A percentile compares a stretch with the other conserved stretches of the same genome.
Conservation (phyloP, 495 filamentous ascomycete genomes). For the Polyplosphaeria fusca region DNA sequence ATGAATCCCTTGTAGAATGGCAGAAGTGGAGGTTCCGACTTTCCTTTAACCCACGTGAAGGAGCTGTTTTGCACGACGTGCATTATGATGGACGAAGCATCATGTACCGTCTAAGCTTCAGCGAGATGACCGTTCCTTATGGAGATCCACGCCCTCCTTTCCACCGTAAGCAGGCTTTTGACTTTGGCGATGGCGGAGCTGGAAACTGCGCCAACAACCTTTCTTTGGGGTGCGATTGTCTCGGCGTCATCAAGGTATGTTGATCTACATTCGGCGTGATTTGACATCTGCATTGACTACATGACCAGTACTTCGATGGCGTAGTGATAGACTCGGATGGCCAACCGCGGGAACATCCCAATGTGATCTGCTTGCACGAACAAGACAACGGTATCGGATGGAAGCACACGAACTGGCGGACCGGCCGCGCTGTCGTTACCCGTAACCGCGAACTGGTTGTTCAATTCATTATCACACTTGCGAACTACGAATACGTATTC, state of each 20-base stretch:
- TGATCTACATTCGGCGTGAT: no score
- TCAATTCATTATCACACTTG: slow-evolving; percentile 41
- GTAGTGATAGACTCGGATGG: slow-evolving; percentile 29
- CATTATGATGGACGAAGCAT: slow-evolving; percentile 66
- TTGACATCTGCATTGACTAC: no score
- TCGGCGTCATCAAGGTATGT: slow-evolving; percentile 40
- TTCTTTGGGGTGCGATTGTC: slow-evolving; percentile 40
- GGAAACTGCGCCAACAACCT: slow-evolving; percentile 39
- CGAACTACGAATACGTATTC: slow-evolving; percentile 43
- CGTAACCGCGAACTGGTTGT: slow-evolving; percentile 38
- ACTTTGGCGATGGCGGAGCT: slow-evolving; percentile 40
- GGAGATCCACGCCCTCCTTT: slow-evolving; percentile 38
- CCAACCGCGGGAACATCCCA: slow-evolving; percentile 28
- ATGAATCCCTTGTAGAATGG: slow-evolving; percentile 38
- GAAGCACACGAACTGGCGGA: slow-evolving; percentile 40
- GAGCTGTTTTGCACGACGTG: slow-evolving; percentile 45
- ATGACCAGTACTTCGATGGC: slow-evolving; percentile 36
- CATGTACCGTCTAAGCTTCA: slow-evolving; percentile 67
- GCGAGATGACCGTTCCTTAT: slow-evolving; percentile 72
- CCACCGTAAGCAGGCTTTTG: slow-evolving; percentile 41
- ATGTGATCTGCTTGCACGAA: slow-evolving; percentile 42
- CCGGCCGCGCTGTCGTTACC: slow-evolving; percentile 33
- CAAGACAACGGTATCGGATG: slow-evolving; percentile 41
- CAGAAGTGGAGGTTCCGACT: slow-evolving; percentile 43
- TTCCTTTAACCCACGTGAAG: slow-evolving; percentile 43